Base-by-base conservation (phyloP, 306 rosid genomes). In the cucumber (Cucumis sativus) region DNA sequence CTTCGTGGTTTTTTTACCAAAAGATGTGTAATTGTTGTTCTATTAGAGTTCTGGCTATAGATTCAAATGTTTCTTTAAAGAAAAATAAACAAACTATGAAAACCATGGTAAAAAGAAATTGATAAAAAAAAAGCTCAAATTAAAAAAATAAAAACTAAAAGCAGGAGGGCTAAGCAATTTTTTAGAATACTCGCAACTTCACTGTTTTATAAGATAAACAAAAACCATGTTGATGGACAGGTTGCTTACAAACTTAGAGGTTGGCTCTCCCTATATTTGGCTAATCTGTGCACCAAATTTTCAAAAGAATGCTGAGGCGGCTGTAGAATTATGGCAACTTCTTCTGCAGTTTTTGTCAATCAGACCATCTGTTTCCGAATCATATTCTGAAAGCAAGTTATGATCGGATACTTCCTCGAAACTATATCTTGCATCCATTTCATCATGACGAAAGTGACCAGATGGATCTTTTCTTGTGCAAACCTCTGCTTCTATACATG, bases 401-500 rank as follows among this genome's bases (percentile, higher is more conserved):
- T 76, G 35, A 59, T 78, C 79, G 0, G 84, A 83, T 41, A 30
- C 23, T 49, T 84, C 88, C 75, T 82, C 61, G 35, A 80, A 85
- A 58, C 81, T 83, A 65, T 21, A 21, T 47, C 67, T 59, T 40
- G 35, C 55, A 76, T 59, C 59, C 18, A 72, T 45, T 57, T 54
- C 73, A 43, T 78, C 21, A 47, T 20, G 64, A 74, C 15, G 15
- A 62, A 45, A 82, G 71, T 80, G 74, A 18, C 76, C 77, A 18
- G 28, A 39, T 39, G 59, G 51, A 64, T 60, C 84, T 28, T 77
- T 78, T 25, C 81, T 87, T 81, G 86, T 87, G 85, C 13, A 86
- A 78, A 35, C 92, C 93, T 61, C 82, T 87, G 74, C 97, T 91
- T 81, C 92, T 85, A 79, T 17, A 90, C 78, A 13, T 84, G 67